A percentile compares a stretch with the other conserved stretches of the same genome.
Evolutionary conservation across 1,139 yeast species (phyloP).

Genomic region (Kodamaea arcana): DNA sequence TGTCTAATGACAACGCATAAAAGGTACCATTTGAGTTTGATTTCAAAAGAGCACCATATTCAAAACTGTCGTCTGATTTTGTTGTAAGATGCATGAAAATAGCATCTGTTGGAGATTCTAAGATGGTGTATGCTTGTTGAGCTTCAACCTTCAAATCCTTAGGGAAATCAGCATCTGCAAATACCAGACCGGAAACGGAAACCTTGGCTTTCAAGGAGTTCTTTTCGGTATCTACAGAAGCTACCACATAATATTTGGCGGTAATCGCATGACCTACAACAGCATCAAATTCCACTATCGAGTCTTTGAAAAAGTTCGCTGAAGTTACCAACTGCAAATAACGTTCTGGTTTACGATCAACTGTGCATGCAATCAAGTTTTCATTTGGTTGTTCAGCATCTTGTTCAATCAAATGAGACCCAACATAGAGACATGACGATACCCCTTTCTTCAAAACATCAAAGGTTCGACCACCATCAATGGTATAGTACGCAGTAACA

Average conservation of each 20-base stretch:
- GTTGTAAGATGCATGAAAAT: conserved; percentile 84
- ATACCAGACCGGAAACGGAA: conserved; percentile 74
- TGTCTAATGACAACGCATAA: conserved; percentile 68
- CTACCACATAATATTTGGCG: conserved; percentile 68
- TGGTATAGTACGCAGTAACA: conserved; percentile 55
- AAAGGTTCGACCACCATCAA: conserved; percentile 64
- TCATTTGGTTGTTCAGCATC: background rate
- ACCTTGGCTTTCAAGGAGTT: conserved; percentile 60
- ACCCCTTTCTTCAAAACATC: conserved; percentile 47
- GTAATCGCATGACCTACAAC: conserved; percentile 65
- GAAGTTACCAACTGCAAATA: conserved; percentile 44
- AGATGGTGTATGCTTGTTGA: conserved; percentile 79
- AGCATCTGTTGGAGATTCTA: conserved; percentile 72
- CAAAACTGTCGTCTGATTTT: conserved; percentile 43
- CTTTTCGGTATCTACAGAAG: conserved; percentile 43
- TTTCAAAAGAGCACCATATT: conserved; percentile 80
- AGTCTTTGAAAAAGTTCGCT: conserved; percentile 46
- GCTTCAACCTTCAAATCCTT: conserved; percentile 55
- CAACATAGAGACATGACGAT: conserved; percentile 63
- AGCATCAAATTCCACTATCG: conserved; percentile 40
- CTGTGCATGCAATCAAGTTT: conserved; percentile 59
- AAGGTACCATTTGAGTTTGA: conserved; percentile 94
- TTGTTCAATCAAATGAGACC: conserved; percentile 36
- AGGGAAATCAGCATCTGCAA: conserved; percentile 82
- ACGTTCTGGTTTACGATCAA: conserved; percentile 12